A percentile compares a stretch with the other conserved stretches of the same genome.
phyloP scores from a whole-genome alignment of 495 filamentous ascomycete genomes.

The Penicillium salamii region DNA sequence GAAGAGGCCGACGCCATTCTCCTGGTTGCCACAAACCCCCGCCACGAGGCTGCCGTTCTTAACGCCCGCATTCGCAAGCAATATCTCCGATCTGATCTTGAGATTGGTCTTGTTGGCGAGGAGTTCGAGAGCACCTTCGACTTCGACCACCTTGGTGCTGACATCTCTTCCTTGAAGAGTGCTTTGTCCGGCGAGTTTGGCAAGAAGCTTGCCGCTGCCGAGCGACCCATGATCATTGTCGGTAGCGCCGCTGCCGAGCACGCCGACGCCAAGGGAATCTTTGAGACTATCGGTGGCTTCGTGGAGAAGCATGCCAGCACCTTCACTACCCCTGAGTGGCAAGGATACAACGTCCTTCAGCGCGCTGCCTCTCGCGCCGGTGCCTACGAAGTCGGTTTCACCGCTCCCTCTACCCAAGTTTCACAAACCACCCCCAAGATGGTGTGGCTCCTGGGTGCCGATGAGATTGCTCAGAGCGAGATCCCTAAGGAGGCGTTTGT shows the following conservation, averaged over 20 bases:
- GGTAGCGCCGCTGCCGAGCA: constrained; percentile 89
- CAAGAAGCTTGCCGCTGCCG: constrained; percentile 82
- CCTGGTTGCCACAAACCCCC: constrained; percentile 89
- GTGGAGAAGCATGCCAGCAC: constrained; percentile 87
- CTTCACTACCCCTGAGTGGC: constrained; percentile 89
- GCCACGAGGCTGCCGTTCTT: constrained; percentile 88
- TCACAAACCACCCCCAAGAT: constrained; percentile 86
- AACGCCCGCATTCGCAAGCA: constrained; percentile 98
- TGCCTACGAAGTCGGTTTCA: constrained; percentile 95
- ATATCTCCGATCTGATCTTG: constrained; percentile 91
- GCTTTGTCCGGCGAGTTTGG: constrained; percentile 84
- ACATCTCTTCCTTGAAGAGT: constrained; percentile 74
- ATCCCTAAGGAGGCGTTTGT: constrained; percentile 94
- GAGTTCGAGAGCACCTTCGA: constrained; percentile 90
- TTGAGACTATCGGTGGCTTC: constrained; percentile 82
- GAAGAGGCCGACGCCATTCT: constrained; percentile 93
- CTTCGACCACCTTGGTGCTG: constrained; percentile 79
- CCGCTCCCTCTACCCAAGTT: constrained; percentile 71
- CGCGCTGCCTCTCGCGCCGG: constrained; percentile 85
- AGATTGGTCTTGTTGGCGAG: constrained; percentile 90
- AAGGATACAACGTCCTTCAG: constrained; percentile 96
- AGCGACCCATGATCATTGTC: constrained; percentile 93
- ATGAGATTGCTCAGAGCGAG: constrained; percentile 76
- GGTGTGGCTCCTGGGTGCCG: constrained; percentile 93
- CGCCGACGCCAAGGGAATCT: constrained; percentile 84